Percentiles rank a stretch among this genome's conserved stretches.
These are phyloP conservation scores for Cicer judaicum DNA, from an alignment of 306 rosid species.

Conservation along the genomic window DNA sequence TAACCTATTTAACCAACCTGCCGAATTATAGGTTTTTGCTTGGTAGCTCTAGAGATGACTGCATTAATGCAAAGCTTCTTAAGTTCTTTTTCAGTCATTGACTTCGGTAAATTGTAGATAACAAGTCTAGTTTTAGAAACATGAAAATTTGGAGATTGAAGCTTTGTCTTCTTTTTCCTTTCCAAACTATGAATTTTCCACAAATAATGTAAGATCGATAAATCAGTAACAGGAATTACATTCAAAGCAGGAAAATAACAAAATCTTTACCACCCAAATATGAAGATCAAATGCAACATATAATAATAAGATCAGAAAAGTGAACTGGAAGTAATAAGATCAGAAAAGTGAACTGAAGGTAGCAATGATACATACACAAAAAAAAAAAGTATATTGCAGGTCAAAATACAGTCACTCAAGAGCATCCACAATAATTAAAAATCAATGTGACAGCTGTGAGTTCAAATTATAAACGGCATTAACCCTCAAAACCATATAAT, in stretches of 20 bases:
- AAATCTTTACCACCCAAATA: constrained; percentile 19
- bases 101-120: constrained; percentile 81
- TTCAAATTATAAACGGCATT: constrained; percentile 27
- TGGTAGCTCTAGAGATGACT: constrained; percentile 83
- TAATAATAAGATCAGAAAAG: constrained; percentile 18
- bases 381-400: not conserved
- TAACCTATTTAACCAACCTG: constrained; percentile 67
- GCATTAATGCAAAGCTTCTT: constrained; percentile 87
- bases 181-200: constrained; percentile 58
- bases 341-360: not conserved
- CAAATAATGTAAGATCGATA: constrained; percentile 27
- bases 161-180: constrained; percentile 74
- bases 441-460: constrained; percentile 3
- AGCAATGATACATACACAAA: not conserved
- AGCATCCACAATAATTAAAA: constrained; percentile 20
- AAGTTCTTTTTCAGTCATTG: constrained; percentile 80
- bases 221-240: constrained; percentile 31
- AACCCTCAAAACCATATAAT: constrained; percentile 41
- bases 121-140: constrained; percentile 84
- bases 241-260: constrained; percentile 26
- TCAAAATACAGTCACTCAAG: constrained; percentile 19
- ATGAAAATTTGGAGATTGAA: constrained; percentile 96
- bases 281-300: constrained; percentile 34
- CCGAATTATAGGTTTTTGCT: constrained; percentile 82
- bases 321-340: not conserved